These are phyloP conservation scores for Phytophthora kernoviae DNA, from an alignment of 352 stramenopile species.

Conservation along the genomic window DNA sequence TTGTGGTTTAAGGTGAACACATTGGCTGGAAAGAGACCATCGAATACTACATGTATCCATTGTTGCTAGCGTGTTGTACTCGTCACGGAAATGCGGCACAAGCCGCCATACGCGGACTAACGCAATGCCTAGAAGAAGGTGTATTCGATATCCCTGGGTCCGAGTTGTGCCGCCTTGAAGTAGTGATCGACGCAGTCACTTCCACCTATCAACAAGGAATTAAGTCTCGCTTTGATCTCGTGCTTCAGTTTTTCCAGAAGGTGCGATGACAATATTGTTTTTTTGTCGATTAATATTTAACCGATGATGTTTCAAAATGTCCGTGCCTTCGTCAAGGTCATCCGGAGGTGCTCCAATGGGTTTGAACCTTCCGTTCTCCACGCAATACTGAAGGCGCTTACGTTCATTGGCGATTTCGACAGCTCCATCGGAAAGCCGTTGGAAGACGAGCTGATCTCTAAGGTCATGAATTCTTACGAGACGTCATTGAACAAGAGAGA, in stretches of 20 bases:
- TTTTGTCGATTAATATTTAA: background rate
- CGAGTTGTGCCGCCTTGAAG: conserved; percentile 52
- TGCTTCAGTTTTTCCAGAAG: conserved; percentile 76
- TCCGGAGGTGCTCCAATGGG: conserved; percentile 44
- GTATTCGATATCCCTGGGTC: conserved; percentile 53
- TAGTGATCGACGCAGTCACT: conserved; percentile 62
- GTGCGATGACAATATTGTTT: conserved; percentile 15
- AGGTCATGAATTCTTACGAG: conserved; percentile 78
- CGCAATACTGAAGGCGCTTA: conserved; percentile 66
- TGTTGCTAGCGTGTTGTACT: conserved; percentile 81
- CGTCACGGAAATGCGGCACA: conserved; percentile 66
- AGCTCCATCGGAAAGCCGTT: conserved; percentile 60
- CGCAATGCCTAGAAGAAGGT: conserved; percentile 64
- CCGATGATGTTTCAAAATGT: background rate
- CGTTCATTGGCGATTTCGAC: conserved; percentile 83
- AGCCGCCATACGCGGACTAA: conserved; percentile 49
- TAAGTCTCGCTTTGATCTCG: conserved; percentile 63
- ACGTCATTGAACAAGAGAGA: conserved; percentile 33
- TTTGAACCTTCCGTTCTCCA: conserved; percentile 66
- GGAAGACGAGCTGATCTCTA: conserved; percentile 74
- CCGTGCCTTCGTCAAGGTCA: conserved; percentile 35
- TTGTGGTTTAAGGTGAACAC: conserved; percentile 12
- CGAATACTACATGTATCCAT: conserved; percentile 79
- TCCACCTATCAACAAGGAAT: conserved; percentile 83
- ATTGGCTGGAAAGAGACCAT: conserved; percentile 35